Conservation (phyloP, 352 stramenopile species). For the Globisporangium megalacanthum region DNA sequence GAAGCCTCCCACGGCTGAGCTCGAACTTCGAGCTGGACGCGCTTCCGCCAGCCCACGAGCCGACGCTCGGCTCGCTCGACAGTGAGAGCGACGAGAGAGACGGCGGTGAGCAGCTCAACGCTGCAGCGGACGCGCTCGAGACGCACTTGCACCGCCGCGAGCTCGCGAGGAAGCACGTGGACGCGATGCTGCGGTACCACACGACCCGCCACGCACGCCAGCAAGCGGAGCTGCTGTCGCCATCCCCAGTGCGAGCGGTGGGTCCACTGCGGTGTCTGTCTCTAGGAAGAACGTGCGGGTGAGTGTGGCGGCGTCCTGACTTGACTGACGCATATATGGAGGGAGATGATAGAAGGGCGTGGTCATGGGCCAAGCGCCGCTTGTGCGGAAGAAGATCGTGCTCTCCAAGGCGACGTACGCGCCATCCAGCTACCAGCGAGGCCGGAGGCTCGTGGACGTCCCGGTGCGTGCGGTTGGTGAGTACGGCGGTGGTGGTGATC, state of each 20-base stretch:
- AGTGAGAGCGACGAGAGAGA: not conserved
- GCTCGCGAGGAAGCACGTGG: constrained; percentile 44
- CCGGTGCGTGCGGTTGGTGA: constrained; percentile 18
- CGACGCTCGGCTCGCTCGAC: not conserved
- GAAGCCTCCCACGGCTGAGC: too few species aligned
- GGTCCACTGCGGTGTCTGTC: too few species aligned
- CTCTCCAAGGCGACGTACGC: constrained; percentile 34
- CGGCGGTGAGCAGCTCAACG: constrained; percentile 28
- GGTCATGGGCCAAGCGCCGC: constrained; percentile 7
- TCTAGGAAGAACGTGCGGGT: too few species aligned
- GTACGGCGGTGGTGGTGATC: too few species aligned
- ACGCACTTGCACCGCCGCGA: constrained; percentile 40
- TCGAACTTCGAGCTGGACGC: too few species aligned
- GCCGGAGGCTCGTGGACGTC: constrained; percentile 23
- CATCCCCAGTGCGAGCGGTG: constrained; percentile 4
- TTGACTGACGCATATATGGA: not conserved
- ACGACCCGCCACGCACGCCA: constrained; percentile 21
- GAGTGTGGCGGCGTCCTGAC: too few species aligned
- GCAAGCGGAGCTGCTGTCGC: not conserved
- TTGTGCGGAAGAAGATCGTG: constrained; percentile 39
- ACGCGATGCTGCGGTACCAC: constrained; percentile 31
- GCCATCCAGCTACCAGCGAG: constrained; percentile 20
- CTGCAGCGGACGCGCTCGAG: constrained; percentile 31
- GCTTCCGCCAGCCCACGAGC: not conserved
- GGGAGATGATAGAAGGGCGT: not conserved